Evolutionary conservation across 768 basidiomycete genomes (phyloP).

Genomic region (Amanita rubescens): DNA sequence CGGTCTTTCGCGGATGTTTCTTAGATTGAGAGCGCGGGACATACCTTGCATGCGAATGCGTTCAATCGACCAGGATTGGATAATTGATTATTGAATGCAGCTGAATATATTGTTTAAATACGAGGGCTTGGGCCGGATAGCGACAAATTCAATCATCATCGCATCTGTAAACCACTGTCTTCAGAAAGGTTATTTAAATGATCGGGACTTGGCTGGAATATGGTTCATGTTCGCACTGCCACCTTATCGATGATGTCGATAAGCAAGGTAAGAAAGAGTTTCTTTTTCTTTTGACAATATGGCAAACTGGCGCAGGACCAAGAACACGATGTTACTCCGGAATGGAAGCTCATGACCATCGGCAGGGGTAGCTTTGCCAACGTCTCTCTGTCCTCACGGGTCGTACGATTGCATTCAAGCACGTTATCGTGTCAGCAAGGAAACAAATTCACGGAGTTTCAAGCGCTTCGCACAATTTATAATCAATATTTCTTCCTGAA

Average conservation of each 20-base stretch:
- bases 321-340: background rate
- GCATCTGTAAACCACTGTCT: too few species aligned
- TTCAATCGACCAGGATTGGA: too few species aligned
- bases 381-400: background rate
- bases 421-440: background rate
- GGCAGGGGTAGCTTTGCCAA: constrained; percentile 4
- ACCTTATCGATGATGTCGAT: background rate
- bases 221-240: too few species aligned
- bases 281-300: background rate
- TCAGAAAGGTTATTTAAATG: too few species aligned
- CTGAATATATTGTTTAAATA: too few species aligned
- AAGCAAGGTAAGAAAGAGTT: background rate
- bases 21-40: too few species aligned
- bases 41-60: too few species aligned
- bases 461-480: background rate
- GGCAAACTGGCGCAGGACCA: background rate
- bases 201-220: too few species aligned
- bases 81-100: too few species aligned
- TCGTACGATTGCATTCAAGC: constrained; percentile 1
- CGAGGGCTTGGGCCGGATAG: too few species aligned
- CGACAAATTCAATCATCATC: too few species aligned
- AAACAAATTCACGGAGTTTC: background rate
- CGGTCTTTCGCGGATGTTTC: too few species aligned
- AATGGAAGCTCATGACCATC: constrained; percentile 1
- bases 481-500: background rate